phyloP scores from a whole-genome alignment of 2,329 filamentous ascomycete species.

The Cercospora canescens region DNA sequence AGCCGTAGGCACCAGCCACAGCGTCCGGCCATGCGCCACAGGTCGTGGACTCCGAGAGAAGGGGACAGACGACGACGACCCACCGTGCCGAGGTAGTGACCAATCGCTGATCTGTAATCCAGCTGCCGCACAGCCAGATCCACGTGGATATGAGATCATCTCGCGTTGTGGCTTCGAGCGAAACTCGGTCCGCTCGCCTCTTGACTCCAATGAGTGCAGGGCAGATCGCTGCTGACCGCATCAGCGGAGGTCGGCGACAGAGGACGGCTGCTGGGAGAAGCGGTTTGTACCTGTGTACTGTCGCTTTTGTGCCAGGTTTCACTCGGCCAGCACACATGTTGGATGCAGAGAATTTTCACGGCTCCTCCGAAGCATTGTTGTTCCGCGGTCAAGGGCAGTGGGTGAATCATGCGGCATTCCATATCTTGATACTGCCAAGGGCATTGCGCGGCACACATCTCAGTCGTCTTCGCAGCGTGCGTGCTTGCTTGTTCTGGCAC shows the following conservation, averaged over 20 bases:
- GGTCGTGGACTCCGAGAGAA: slow-evolving; percentile 1
- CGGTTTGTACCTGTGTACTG: not conserved
- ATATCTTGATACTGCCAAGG: not conserved
- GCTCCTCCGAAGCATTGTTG: not conserved
- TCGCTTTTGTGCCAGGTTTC: not conserved
- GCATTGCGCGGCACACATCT: not conserved
- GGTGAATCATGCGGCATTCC: not conserved
- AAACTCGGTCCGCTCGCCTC: not conserved
- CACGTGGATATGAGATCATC: slow-evolving; percentile 5
- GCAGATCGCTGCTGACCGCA: not conserved
- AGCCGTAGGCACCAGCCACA: slow-evolving; percentile 1
- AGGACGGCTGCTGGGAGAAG: not conserved
- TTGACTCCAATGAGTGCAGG: not conserved
- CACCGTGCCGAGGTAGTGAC: not conserved
- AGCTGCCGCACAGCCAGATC: not conserved
- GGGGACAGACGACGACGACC: not conserved
- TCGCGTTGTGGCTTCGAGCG: not conserved
- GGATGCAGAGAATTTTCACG: not conserved
- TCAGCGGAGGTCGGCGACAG: slow-evolving; percentile 1
- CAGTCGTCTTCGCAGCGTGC: not conserved
- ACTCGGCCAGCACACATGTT: not conserved
- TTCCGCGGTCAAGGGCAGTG: not conserved
- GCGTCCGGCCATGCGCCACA: not conserved
- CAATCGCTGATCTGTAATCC: not conserved
- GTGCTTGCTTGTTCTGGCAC: not conserved